Percentiles rank a stretch among this genome's conserved stretches.
Evolutionary conservation across 805 yeast genomes (phyloP).

Genomic region (Metschnikowia koreensis): DNA sequence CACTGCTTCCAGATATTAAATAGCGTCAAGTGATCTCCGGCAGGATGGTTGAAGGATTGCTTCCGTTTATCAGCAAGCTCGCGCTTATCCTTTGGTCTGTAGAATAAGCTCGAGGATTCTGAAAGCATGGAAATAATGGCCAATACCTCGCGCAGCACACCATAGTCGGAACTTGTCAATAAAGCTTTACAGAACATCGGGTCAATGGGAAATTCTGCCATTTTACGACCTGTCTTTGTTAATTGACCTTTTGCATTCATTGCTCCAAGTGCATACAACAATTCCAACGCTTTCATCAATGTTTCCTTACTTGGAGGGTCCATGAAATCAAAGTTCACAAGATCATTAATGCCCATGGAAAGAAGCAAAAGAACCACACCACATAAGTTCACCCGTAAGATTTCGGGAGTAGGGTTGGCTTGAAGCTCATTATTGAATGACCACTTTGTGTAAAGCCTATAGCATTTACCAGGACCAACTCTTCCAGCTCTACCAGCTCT

Average conservation of each 20-base stretch:
- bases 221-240: slow-evolving; percentile 73
- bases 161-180: slow-evolving; percentile 55
- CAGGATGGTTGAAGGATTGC: slow-evolving; percentile 50
- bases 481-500: slow-evolving; percentile 50
- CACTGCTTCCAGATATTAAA: slow-evolving; percentile 77
- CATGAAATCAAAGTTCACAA: slow-evolving; percentile 82
- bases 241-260: slow-evolving; percentile 74
- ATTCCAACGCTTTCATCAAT: slow-evolving; percentile 71
- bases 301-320: slow-evolving; percentile 82
- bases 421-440: slow-evolving; percentile 77
- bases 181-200: slow-evolving; percentile 84
- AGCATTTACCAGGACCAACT: slow-evolving; percentile 51
- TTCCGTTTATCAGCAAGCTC: slow-evolving; percentile 64
- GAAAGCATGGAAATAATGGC: slow-evolving; percentile 82
- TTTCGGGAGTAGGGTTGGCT: slow-evolving; percentile 84
- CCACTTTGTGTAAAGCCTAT: slow-evolving; percentile 80
- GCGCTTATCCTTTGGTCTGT: slow-evolving; percentile 65
- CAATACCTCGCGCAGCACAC: slow-evolving; percentile 66
- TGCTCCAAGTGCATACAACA: slow-evolving; percentile 85
- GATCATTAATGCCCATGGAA: slow-evolving; percentile 81
- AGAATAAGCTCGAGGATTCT: slow-evolving; percentile 69
- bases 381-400: slow-evolving; percentile 77
- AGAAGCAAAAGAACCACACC: slow-evolving; percentile 72
- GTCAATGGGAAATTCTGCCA: slow-evolving; percentile 91
- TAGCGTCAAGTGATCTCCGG: slow-evolving; percentile 79